Percentiles rank a stretch among this genome's conserved stretches.
phyloP scores from a whole-genome alignment of 352 stramenopile genomes.

The Phytophthora podocarpi region DNA sequence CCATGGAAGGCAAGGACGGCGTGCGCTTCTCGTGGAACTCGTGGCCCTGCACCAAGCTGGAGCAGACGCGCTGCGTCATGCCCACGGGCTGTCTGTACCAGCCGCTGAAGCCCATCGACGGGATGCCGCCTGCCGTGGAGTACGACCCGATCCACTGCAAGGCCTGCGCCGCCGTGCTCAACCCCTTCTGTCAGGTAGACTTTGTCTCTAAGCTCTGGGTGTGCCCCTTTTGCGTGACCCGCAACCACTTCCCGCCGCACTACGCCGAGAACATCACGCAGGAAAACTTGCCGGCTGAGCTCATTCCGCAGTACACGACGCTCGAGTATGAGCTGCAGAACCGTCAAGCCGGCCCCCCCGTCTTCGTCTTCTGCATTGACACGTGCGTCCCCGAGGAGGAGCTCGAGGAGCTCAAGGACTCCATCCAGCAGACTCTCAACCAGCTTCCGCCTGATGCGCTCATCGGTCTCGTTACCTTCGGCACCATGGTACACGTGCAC shows the following conservation, averaged over 20 bases:
- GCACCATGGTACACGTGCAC: slow-evolving; percentile 99
- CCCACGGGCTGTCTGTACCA: slow-evolving; percentile 95
- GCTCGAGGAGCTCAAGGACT: slow-evolving; percentile 98
- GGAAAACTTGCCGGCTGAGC: slow-evolving; percentile 98
- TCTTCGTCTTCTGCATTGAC: slow-evolving; percentile 99
- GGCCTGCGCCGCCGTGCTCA: slow-evolving; percentile 96
- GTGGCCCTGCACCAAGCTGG: slow-evolving; percentile 97
- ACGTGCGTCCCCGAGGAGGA: slow-evolving; percentile 97
- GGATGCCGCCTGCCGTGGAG: slow-evolving; percentile 91
- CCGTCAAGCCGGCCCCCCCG: slow-evolving; percentile 92
- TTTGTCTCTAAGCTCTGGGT: slow-evolving; percentile 99
- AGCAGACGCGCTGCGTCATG: slow-evolving; percentile 98
- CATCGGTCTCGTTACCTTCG: slow-evolving; percentile 99
- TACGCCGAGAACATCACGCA: slow-evolving; percentile 98
- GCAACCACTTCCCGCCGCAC: slow-evolving; percentile 98
- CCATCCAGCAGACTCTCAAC: slow-evolving; percentile 98
- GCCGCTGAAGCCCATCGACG: slow-evolving; percentile 97
- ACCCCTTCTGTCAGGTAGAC: slow-evolving; percentile 99
- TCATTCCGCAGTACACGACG: slow-evolving; percentile 99
- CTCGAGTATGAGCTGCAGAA: slow-evolving; percentile 99
- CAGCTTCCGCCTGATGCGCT: slow-evolving; percentile 97
- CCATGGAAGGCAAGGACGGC: slow-evolving; percentile 90
- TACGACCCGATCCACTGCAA: slow-evolving; percentile 99
- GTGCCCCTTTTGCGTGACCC: slow-evolving; percentile 98
- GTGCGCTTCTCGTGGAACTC: slow-evolving; percentile 98